These are phyloP conservation scores for Vanrija humicola DNA, from an alignment of 1,284 basidiomycete species.

Conservation along the genomic window DNA sequence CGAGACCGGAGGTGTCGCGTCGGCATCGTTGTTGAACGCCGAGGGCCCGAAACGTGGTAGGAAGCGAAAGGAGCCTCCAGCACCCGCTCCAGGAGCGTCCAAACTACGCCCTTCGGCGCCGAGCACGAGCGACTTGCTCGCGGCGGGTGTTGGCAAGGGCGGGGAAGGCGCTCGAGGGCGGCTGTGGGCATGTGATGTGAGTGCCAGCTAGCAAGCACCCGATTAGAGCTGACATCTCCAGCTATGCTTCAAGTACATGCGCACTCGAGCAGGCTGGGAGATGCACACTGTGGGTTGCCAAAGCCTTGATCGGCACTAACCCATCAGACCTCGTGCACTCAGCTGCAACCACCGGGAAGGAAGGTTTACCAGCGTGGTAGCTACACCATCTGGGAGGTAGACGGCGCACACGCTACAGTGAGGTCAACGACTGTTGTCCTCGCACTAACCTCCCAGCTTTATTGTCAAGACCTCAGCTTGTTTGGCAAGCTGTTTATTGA, in stretches of 20 bases:
- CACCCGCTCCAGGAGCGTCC: background rate
- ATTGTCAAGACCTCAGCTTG: slow-evolving; percentile 90
- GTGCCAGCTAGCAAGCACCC: slow-evolving; percentile 2
- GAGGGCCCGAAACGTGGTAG: slow-evolving; percentile 3
- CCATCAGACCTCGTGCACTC: slow-evolving; percentile 64
- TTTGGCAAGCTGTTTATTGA: slow-evolving; percentile 99
- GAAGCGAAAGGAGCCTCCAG: slow-evolving; percentile 9
- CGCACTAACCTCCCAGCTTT: slow-evolving; percentile 58
- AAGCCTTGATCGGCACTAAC: background rate
- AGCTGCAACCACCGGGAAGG: slow-evolving; percentile 75
- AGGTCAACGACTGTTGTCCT: slow-evolving; percentile 16
- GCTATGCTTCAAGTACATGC: slow-evolving; percentile 96
- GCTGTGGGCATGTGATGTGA: slow-evolving; percentile 48
- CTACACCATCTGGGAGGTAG: slow-evolving; percentile 92
- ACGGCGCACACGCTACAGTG: slow-evolving; percentile 80
- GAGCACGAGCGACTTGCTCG: slow-evolving; percentile 66
- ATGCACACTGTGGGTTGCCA: slow-evolving; percentile 65
- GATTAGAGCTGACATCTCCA: slow-evolving; percentile 9
- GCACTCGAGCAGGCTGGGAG: slow-evolving; percentile 66
- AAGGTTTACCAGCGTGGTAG: slow-evolving; percentile 88
- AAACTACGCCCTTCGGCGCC: slow-evolving; percentile 3
- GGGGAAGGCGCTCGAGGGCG: slow-evolving; percentile 41
- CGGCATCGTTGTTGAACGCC: background rate
- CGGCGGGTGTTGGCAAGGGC: slow-evolving; percentile 60
- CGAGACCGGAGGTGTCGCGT: slow-evolving; percentile 45